Conservation (phyloP, 768 basidiomycete genomes). For the Boletus fagicola region DNA sequence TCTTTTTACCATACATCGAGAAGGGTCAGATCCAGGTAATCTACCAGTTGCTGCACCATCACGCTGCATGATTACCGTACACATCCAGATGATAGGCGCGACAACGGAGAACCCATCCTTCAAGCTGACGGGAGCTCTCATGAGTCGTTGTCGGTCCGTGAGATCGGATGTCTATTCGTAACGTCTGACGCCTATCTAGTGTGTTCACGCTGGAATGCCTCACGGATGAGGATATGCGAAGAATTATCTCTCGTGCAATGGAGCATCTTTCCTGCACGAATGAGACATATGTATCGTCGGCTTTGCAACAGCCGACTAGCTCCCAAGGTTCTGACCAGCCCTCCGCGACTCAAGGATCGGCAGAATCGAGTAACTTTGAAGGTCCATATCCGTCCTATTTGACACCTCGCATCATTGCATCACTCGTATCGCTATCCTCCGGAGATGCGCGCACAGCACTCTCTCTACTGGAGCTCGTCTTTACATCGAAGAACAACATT, state of each 20-base stretch:
- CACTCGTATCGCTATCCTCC: conserved; percentile 51
- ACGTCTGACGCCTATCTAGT: conserved; percentile 39
- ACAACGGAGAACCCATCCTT: conserved; percentile 92
- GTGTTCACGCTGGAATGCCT: conserved; percentile 74
- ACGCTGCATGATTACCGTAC: conserved; percentile 1
- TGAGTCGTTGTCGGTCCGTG: conserved; percentile 73
- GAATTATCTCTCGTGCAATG: conserved; percentile 57
- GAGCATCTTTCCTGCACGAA: conserved; percentile 32
- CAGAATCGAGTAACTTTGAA: conserved; percentile 11
- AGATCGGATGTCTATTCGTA: neutral
- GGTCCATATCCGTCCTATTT: conserved; percentile 31
- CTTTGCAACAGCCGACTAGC: conserved; percentile 8
- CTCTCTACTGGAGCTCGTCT: conserved; percentile 69
- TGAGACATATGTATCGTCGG: neutral
- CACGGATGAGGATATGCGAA: conserved; percentile 55
- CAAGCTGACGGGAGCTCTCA: conserved; percentile 67
- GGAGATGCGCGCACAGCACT: conserved; percentile 80
- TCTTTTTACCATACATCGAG: conserved; percentile 81
- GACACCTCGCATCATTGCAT: conserved; percentile 45
- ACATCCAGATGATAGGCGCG: conserved; percentile 64
- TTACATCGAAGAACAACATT: conserved; percentile 42
- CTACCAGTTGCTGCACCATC: neutral
- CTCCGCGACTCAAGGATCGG: conserved; percentile 19
- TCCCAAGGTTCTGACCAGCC: conserved; percentile 22
- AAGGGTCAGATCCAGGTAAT: conserved; percentile 67